These are phyloP conservation scores for Candida tibetensis DNA, from an alignment of 805 yeast genomes.

Conservation along the genomic window DNA sequence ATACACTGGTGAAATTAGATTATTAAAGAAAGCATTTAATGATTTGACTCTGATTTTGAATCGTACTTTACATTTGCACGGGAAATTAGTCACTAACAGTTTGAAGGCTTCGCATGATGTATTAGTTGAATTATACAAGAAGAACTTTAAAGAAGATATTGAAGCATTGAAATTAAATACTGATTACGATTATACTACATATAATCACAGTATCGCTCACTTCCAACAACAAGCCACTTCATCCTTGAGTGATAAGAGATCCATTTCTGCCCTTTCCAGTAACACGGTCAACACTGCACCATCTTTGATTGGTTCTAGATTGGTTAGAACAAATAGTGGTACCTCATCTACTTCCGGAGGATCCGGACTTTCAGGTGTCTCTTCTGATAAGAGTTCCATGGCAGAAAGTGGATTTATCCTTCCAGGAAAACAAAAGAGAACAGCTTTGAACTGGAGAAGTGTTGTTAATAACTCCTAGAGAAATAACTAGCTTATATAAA, in stretches of 20 bases:
- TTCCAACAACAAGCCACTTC: conserved; percentile 11
- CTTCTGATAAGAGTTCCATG: conserved; percentile 18
- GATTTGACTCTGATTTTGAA: conserved; percentile 65
- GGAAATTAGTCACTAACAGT: conserved; percentile 52
- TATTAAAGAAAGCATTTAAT: conserved; percentile 53
- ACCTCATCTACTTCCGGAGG: conserved; percentile 23
- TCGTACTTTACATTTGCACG: conserved; percentile 68
- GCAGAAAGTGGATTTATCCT: conserved; percentile 7
- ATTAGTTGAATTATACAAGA: conserved; percentile 58
- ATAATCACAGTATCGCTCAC: conserved; percentile 21
- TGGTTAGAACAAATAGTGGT: conserved; percentile 21
- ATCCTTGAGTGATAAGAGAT: conserved; percentile 17
- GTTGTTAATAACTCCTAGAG: conserved; percentile 12
- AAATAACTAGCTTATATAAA: too few relatives aligned
- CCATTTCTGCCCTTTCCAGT: conserved; percentile 10
- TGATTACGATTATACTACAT: conserved; percentile 26
- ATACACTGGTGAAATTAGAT: conserved; percentile 28
- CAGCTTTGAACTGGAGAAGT: conserved; percentile 40
- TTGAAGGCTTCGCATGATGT: conserved; percentile 66
- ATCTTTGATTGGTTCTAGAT: conserved; percentile 19
- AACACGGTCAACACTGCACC: conserved; percentile 5
- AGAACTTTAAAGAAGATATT: conserved; percentile 70
- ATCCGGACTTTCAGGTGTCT: conserved; percentile 27
- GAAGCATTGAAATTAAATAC: conserved; percentile 36
- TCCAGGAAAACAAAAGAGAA: conserved; percentile 22